A percentile compares a stretch with the other conserved stretches of the same genome.
phyloP scores from a whole-genome alignment of 2,329 filamentous ascomycete species.

The Boeremia exigua region DNA sequence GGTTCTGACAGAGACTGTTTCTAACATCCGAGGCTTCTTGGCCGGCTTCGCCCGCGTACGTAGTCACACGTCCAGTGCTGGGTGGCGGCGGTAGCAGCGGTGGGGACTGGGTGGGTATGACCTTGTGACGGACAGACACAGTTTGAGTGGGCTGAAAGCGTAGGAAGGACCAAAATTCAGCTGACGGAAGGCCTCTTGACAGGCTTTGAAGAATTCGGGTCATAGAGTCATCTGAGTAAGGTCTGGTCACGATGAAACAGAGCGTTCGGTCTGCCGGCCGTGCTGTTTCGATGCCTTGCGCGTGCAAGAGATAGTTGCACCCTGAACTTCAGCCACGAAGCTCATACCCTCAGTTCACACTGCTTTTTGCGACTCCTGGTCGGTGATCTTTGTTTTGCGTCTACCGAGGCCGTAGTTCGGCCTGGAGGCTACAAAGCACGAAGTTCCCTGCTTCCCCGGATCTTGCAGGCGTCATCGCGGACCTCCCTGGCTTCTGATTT shows the following conservation, averaged over 20 bases:
- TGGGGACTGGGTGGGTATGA: background rate
- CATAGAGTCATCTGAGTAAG: no score
- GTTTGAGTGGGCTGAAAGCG: background rate
- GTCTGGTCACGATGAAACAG: no score
- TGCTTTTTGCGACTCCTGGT: background rate
- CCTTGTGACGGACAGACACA: background rate
- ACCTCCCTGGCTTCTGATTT: conserved; percentile 13
- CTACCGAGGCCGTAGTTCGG: background rate
- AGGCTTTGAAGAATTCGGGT: background rate
- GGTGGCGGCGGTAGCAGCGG: background rate
- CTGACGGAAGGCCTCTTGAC: background rate
- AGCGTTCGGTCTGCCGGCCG: no score
- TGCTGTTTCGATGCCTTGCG: no score
- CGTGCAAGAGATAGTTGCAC: no score
- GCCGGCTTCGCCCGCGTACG: background rate
- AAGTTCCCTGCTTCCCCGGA: conserved; percentile 14
- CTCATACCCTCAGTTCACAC: background rate
- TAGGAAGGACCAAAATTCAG: background rate
- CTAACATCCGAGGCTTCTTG: conserved; percentile 1
- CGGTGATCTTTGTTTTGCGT: background rate
- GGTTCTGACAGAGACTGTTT: background rate
- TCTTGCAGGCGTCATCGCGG: conserved; percentile 14
- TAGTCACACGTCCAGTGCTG: background rate
- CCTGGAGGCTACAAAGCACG: background rate
- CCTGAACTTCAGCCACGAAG: background rate